Conservation (phyloP, 164 flowering plant species). For the Magnolia officinalis region DNA sequence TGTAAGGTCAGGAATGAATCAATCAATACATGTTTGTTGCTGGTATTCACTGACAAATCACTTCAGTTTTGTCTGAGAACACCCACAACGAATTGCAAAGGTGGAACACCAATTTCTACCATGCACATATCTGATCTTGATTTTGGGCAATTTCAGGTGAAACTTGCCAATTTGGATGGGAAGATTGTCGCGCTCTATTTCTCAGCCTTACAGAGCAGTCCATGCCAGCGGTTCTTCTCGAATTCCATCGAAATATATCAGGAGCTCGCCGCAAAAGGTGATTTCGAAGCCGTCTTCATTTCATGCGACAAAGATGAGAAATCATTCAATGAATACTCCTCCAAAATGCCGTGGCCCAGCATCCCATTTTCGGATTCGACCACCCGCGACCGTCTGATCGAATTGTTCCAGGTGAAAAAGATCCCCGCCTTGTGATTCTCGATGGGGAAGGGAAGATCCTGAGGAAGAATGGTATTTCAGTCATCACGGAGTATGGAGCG, state of each 20-base stretch:
- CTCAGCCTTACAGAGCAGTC: conserved; percentile 63
- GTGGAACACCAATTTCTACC: too few relatives aligned
- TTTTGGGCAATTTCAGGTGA: conserved; percentile 35
- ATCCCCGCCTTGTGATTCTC: conserved; percentile 56
- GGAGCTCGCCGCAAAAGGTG: conserved; percentile 35
- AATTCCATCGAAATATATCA: conserved; percentile 40
- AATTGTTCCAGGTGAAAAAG: conserved; percentile 41
- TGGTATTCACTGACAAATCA: too few relatives aligned
- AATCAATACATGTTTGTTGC: too few relatives aligned
- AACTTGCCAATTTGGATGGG: conserved; percentile 41
- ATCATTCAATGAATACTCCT: conserved; percentile 49
- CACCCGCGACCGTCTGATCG: conserved; percentile 27
- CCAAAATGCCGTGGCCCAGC: conserved; percentile 81
- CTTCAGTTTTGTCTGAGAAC: too few relatives aligned
- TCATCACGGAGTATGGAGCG: conserved; percentile 44
- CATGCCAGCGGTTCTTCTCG: conserved; percentile 52
- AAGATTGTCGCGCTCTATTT: conserved; percentile 49
- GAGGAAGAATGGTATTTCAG: conserved; percentile 34
- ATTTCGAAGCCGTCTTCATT: conserved; percentile 54
- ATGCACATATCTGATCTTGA: neutral
- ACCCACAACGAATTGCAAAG: too few relatives aligned
- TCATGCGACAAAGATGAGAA: conserved; percentile 53
- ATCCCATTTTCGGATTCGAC: conserved; percentile 66
- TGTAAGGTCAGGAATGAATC: too few relatives aligned
- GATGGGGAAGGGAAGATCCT: conserved; percentile 43